Conservation (phyloP, 192 early-diverging fungal species). For the Backusella psychrophila region DNA sequence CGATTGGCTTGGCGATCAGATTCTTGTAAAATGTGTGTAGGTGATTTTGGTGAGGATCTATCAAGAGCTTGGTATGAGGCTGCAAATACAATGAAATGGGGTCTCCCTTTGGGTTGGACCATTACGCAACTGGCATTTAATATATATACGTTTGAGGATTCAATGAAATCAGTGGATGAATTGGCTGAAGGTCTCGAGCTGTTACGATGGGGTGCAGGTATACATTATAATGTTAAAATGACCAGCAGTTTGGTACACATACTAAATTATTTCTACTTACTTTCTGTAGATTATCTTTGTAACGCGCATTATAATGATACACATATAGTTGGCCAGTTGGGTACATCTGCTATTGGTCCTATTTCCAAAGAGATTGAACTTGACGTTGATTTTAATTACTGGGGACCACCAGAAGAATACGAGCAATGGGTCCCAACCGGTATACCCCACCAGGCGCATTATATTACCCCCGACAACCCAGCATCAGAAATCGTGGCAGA, state of each 20-base stretch:
- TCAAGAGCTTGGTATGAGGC: conserved; percentile 56
- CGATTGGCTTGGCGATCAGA: conserved; percentile 53
- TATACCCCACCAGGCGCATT: conserved; percentile 31
- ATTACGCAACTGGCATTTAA: conserved; percentile 49
- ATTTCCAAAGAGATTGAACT: conserved; percentile 33
- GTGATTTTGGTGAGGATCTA: conserved; percentile 50
- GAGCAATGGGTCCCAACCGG: conserved; percentile 40
- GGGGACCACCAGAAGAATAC: conserved; percentile 52
- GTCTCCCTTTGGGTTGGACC: conserved; percentile 48
- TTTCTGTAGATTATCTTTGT: conserved; percentile 47
- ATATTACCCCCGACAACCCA: conserved; percentile 31
- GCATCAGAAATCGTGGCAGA: conserved; percentile 42
- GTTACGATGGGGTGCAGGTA: conserved; percentile 39
- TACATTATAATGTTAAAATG: neutral
- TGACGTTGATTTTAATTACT: conserved; percentile 55
- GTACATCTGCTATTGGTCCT: conserved; percentile 32
- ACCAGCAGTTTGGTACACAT: too few relatives aligned
- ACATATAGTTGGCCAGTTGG: conserved; percentile 46
- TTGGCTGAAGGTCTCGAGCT: conserved; percentile 37
- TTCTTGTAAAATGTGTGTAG: conserved; percentile 49
- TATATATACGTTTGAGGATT: conserved; percentile 40
- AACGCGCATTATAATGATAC: conserved; percentile 55
- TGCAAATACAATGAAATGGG: conserved; percentile 62
- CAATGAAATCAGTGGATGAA: conserved; percentile 40
- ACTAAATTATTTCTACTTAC: neutral